These are phyloP conservation scores for Penicillium sp. DNA, from an alignment of 2,329 filamentous ascomycete genomes.

Conservation along the genomic window DNA sequence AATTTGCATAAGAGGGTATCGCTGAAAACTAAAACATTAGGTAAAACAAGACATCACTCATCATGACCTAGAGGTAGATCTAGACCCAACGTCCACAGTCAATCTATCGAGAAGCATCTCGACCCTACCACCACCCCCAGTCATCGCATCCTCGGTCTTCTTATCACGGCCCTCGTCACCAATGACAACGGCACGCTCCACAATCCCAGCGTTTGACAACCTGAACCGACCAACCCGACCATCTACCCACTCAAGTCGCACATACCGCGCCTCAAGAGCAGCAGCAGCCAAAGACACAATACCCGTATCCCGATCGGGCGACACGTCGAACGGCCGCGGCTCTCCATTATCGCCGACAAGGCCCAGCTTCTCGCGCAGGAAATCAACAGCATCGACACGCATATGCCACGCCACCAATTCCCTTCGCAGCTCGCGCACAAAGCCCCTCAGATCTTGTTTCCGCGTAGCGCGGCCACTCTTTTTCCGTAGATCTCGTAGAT, in stretches of 20 bases:
- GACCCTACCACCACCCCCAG: constrained; percentile 35
- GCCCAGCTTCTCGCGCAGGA: constrained; percentile 36
- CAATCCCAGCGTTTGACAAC: constrained; percentile 40
- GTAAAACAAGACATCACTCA: not conserved
- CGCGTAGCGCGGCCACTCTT: not conserved
- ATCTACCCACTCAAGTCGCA: constrained; percentile 46
- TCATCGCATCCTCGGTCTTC: constrained; percentile 34
- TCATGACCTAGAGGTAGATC: not conserved
- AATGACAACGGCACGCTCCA: constrained; percentile 46
- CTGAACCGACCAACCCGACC: constrained; percentile 46
- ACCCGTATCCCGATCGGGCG: constrained; percentile 28
- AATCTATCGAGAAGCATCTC: constrained; percentile 38
- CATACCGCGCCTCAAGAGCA: constrained; percentile 42
- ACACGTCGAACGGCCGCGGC: constrained; percentile 16
- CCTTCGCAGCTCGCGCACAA: constrained; percentile 41
- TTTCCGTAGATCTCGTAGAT: constrained; percentile 19
- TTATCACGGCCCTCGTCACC: constrained; percentile 43
- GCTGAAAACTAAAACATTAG: not conserved
- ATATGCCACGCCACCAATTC: constrained; percentile 46
- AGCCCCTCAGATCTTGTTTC: constrained; percentile 39
- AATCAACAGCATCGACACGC: constrained; percentile 38
- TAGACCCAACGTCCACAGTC: constrained; percentile 10
- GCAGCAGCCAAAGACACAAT: constrained; percentile 38
- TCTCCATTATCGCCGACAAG: constrained; percentile 20
- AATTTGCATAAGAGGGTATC: constrained; percentile 11